Percentiles rank a stretch among this genome's conserved stretches.
These are phyloP conservation scores for Thalassiosira pacifica DNA, from an alignment of 352 stramenopile genomes.

Conservation along the genomic window DNA sequence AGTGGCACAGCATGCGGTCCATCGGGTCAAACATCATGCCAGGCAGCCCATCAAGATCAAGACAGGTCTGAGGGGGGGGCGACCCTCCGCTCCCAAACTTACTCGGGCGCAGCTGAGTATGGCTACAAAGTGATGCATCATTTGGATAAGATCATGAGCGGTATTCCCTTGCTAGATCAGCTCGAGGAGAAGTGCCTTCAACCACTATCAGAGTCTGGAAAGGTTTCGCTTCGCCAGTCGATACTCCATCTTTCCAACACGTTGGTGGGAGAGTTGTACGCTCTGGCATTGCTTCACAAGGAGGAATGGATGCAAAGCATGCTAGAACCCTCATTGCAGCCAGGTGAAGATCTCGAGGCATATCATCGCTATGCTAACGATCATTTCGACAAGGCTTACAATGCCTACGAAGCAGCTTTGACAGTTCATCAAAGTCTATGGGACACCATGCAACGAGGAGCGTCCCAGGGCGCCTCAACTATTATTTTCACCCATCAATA, in stretches of 20 bases:
- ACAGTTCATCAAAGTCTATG: constrained; percentile 17
- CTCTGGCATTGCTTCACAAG: constrained; percentile 26
- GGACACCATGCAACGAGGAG: background rate
- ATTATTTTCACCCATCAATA: no score
- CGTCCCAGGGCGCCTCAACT: no score
- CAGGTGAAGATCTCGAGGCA: background rate
- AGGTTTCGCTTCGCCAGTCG: background rate
- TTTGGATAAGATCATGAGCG: background rate
- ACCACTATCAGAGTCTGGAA: background rate
- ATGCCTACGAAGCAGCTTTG: constrained; percentile 12
- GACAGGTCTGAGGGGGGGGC: no score
- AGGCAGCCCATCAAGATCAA: no score
- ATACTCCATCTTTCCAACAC: constrained; percentile 10
- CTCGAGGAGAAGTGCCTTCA: constrained; percentile 1
- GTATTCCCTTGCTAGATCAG: background rate
- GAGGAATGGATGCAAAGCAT: constrained; percentile 13
- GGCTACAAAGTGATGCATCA: background rate
- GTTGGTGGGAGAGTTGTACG: constrained; percentile 20
- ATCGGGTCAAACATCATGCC: no score
- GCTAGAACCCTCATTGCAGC: background rate
- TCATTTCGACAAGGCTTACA: constrained; percentile 13
- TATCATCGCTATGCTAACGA: background rate
- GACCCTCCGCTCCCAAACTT: no score
- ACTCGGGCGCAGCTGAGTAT: no score
- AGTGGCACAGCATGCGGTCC: no score